These are phyloP conservation scores for Tetracentron sinense DNA, from an alignment of 164 flowering plant species.

Conservation along the genomic window DNA sequence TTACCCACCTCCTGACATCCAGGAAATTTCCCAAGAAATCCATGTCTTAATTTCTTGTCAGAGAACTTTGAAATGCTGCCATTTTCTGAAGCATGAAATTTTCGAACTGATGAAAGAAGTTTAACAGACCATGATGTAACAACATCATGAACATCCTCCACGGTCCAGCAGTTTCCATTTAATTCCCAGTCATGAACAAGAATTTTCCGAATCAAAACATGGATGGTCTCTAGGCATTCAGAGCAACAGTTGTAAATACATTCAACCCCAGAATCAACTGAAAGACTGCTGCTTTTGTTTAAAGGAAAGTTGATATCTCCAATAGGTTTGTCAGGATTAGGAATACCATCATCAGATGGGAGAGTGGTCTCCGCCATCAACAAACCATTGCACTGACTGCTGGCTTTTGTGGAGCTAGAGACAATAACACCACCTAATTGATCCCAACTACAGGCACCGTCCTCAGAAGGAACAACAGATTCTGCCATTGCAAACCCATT, in stretches of 20 bases:
- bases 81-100: conserved; percentile 25
- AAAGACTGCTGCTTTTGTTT: conserved; percentile 12
- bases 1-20: conserved; percentile 18
- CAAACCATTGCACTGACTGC: conserved; percentile 21
- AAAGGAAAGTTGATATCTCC: conserved; percentile 15
- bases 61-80: conserved; percentile 2
- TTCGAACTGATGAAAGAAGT: conserved; percentile 49
- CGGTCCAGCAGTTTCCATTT: conserved; percentile 33
- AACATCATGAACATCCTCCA: conserved; percentile 71
- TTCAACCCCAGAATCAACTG: conserved; percentile 21
- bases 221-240: conserved; percentile 45
- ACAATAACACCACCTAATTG: conserved; percentile 15
- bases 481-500: conserved; percentile 31
- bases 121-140: conserved; percentile 63
- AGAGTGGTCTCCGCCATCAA: conserved; percentile 9
- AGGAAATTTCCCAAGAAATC: conserved; percentile 5
- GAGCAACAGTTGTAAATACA: conserved; percentile 68
- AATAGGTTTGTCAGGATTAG: conserved; percentile 11
- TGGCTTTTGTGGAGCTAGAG: conserved; percentile 14
- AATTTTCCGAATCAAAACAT: conserved; percentile 39
- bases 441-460: conserved; percentile 12
- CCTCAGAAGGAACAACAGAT: conserved; percentile 14
- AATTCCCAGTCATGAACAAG: conserved; percentile 37
- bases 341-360: conserved; percentile 13
- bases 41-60: conserved; percentile 15